Evolutionary conservation across 306 rosid genomes (phyloP).

Genomic region (Hylodesmum podocarpum): DNA sequence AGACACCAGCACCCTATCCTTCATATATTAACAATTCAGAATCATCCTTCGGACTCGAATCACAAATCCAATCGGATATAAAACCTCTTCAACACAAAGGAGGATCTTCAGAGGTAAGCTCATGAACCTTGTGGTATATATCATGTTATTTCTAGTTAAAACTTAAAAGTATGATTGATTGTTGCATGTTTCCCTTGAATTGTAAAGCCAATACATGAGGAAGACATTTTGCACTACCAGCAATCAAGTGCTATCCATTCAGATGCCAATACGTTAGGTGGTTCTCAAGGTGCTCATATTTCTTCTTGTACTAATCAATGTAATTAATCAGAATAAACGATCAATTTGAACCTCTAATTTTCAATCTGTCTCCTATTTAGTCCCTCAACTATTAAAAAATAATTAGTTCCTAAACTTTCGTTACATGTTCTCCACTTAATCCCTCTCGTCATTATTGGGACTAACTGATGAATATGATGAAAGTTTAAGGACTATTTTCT

Average conservation of each 20-base stretch:
- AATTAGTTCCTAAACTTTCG: too few relatives aligned
- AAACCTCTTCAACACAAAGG: constrained; percentile 47
- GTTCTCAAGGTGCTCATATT: constrained; percentile 35
- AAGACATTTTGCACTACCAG: constrained; percentile 48
- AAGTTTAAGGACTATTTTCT: too few relatives aligned
- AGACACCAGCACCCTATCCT: constrained; percentile 45
- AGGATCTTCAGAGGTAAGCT: constrained; percentile 56
- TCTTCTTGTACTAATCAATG: constrained; percentile 6
- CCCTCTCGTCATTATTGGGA: too few relatives aligned
- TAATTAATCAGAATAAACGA: too few relatives aligned
- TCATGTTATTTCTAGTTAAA: not conserved
- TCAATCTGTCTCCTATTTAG: too few relatives aligned
- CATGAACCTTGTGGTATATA: not conserved
- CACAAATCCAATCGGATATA: constrained; percentile 45
- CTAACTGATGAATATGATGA: too few relatives aligned
- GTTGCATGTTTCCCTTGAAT: constrained; percentile 9
- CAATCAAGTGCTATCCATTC: constrained; percentile 37
- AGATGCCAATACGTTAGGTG: constrained; percentile 44
- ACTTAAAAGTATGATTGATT: constrained; percentile 1
- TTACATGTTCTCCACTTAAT: too few relatives aligned
- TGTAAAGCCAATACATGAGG: constrained; percentile 45
- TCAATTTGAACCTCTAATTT: too few relatives aligned
- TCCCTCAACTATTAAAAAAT: too few relatives aligned
- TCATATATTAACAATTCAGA: constrained; percentile 48
- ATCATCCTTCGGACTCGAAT: constrained; percentile 46